Evolutionary conservation across 352 stramenopile genomes (phyloP).

Genomic region (Globisporangium cederbergense): DNA sequence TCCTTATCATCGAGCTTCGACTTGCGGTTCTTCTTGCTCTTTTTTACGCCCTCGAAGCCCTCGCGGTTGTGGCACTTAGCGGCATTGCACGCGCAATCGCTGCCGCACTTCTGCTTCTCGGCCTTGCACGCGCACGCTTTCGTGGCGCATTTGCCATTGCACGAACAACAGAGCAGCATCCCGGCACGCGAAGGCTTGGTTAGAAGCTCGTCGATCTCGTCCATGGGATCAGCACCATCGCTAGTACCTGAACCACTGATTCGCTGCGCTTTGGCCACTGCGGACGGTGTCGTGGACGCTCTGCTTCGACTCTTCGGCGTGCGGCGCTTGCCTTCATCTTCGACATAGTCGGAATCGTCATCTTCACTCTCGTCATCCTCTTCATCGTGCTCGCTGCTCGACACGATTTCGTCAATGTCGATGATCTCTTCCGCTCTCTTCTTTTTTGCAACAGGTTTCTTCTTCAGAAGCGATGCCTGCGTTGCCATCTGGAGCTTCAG

Average conservation of each 20-base stretch:
- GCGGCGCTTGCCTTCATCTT: conserved; percentile 31
- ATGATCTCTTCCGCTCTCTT: conserved; percentile 29
- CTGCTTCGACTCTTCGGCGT: not conserved
- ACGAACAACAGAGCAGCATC: conserved; percentile 48
- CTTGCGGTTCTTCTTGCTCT: conserved; percentile 23
- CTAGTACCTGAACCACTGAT: not conserved
- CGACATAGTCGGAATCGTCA: conserved; percentile 67
- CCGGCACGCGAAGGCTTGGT: conserved; percentile 28
- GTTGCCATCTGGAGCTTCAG: conserved; percentile 21
- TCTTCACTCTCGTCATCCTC: conserved; percentile 38
- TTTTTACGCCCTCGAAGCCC: conserved; percentile 12
- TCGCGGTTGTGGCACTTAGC: conserved; percentile 57
- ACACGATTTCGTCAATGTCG: conserved; percentile 46
- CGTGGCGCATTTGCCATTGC: conserved; percentile 71
- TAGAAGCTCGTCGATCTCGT: conserved; percentile 59
- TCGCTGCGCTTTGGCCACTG: not conserved
- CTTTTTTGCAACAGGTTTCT: conserved; percentile 28
- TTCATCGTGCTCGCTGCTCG: conserved; percentile 41
- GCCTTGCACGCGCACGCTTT: conserved; percentile 66
- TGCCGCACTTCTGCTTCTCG: conserved; percentile 34
- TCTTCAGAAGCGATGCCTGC: conserved; percentile 25
- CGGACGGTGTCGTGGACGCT: not conserved
- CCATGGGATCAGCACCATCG: conserved; percentile 24
- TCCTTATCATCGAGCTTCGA: conserved; percentile 27
- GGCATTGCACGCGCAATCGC: conserved; percentile 52